These are phyloP conservation scores for Dactylellina leptospora DNA, from an alignment of 2,329 filamentous ascomycete genomes.

Conservation along the genomic window DNA sequence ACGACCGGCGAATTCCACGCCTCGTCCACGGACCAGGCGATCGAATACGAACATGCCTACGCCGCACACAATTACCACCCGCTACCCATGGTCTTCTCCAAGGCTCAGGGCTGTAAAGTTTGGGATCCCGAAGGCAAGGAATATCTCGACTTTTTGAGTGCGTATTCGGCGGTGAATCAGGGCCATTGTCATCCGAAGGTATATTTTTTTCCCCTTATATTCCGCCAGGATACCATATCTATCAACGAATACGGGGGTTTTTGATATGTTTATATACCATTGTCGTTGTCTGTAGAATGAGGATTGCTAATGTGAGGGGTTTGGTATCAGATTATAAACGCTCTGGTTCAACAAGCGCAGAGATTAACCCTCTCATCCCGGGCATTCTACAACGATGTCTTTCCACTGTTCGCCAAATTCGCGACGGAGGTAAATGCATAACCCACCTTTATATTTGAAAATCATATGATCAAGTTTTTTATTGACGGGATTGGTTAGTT, in stretches of 20 bases:
- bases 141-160: conserved; percentile 97
- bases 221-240: background rate
- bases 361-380: conserved; percentile 90
- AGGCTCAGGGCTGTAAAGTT: conserved; percentile 83
- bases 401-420: conserved; percentile 93
- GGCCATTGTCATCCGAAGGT: conserved; percentile 97
- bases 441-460: background rate
- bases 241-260: too few species aligned
- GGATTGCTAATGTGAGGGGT: too few species aligned
- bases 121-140: conserved; percentile 97
- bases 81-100: conserved; percentile 89
- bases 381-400: conserved; percentile 98
- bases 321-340: conserved; percentile 71
- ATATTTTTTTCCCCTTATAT: background rate
- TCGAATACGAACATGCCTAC: conserved; percentile 79
- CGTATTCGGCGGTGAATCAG: conserved; percentile 97
- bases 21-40: conserved; percentile 79
- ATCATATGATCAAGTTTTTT: too few species aligned
- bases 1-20: conserved; percentile 68
- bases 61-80: conserved; percentile 99
- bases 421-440: conserved; percentile 72
- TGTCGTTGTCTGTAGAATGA: too few species aligned
- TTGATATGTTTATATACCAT: too few species aligned
- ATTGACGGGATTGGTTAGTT: conserved; percentile 49
- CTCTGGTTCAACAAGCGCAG: conserved; percentile 85